Evolutionary conservation across 2,329 filamentous ascomycete species (phyloP).

Genomic region (Fusarium algeriense): DNA sequence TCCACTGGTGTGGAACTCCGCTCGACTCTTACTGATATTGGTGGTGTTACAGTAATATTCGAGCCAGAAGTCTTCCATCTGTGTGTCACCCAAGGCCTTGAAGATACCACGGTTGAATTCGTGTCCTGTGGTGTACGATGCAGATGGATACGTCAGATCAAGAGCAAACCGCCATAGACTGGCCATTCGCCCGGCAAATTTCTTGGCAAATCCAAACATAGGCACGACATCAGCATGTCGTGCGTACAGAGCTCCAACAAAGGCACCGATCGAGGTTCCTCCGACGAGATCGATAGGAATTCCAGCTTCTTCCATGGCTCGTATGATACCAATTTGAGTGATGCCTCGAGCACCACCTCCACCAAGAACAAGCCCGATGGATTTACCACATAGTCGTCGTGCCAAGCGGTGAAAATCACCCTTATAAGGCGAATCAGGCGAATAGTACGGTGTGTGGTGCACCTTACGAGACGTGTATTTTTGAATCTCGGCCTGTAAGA

Average conservation of each 20-base stretch:
- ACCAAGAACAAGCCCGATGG: slow-evolving; percentile 92
- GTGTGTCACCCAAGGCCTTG: slow-evolving; percentile 96
- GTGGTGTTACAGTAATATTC: slow-evolving; percentile 99
- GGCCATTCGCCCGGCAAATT: slow-evolving; percentile 98
- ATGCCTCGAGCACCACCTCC: slow-evolving; percentile 94
- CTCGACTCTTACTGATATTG: slow-evolving; percentile 93
- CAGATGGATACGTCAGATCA: slow-evolving; percentile 94
- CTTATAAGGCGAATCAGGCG: slow-evolving; percentile 91
- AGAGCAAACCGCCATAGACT: slow-evolving; percentile 99
- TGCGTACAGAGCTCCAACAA: slow-evolving; percentile 94
- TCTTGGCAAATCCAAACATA: slow-evolving; percentile 96
- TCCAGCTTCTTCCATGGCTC: slow-evolving; percentile 93
- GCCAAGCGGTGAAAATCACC: slow-evolving; percentile 96
- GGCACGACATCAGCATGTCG: slow-evolving; percentile 96
- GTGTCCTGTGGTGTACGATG: slow-evolving; percentile 97
- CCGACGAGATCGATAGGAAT: slow-evolving; percentile 96
- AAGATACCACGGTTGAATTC: slow-evolving; percentile 99
- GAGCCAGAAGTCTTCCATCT: slow-evolving; percentile 99
- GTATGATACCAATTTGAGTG: slow-evolving; percentile 92
- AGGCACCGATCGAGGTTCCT: slow-evolving; percentile 95
- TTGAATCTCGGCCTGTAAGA: slow-evolving; percentile 95
- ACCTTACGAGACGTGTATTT: slow-evolving; percentile 96
- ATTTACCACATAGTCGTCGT: slow-evolving; percentile 90
- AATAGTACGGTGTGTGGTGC: slow-evolving; percentile 89
- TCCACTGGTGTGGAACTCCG: slow-evolving; percentile 93